Percentiles rank a stretch among this genome's conserved stretches.
These are phyloP conservation scores for Sicyos baderoa DNA, from an alignment of 306 rosid species.

Conservation along the genomic window DNA sequence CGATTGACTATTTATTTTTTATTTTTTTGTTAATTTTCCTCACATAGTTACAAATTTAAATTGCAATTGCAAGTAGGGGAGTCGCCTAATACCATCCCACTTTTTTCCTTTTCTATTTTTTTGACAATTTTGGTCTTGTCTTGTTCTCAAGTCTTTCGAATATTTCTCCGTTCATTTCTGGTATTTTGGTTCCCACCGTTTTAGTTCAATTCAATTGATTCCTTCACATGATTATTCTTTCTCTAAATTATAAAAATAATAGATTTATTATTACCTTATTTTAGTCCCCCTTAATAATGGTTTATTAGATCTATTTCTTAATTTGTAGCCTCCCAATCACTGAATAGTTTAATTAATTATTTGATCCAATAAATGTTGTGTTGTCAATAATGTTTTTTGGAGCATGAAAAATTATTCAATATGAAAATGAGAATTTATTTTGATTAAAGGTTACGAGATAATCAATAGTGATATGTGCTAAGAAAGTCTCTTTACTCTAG, in stretches of 20 bases:
- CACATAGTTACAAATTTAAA: background rate
- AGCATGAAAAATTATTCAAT: background rate
- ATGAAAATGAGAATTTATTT: background rate
- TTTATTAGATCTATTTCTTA: background rate
- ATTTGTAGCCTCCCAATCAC: background rate
- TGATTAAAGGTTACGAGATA: no score
- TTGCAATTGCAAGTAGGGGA: background rate
- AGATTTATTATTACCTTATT: background rate
- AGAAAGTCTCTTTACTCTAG: no score
- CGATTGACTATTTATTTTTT: no score
- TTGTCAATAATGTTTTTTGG: background rate
- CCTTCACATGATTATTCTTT: background rate
- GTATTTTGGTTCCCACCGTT: slow-evolving; percentile 11
- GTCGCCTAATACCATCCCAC: background rate
- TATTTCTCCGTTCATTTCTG: background rate
- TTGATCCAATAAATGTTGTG: background rate
- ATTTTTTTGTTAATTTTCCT: no score
- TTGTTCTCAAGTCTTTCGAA: background rate
- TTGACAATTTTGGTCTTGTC: background rate
- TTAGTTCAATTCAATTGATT: background rate
- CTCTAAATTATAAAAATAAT: background rate
- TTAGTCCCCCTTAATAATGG: background rate
- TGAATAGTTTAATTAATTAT: background rate
- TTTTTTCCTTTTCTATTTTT: background rate
- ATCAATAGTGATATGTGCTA: no score